Percentiles rank a stretch among this genome's conserved stretches.
Evolutionary conservation across 495 filamentous ascomycete genomes (phyloP).

Genomic region (Penicillium coffeae): DNA sequence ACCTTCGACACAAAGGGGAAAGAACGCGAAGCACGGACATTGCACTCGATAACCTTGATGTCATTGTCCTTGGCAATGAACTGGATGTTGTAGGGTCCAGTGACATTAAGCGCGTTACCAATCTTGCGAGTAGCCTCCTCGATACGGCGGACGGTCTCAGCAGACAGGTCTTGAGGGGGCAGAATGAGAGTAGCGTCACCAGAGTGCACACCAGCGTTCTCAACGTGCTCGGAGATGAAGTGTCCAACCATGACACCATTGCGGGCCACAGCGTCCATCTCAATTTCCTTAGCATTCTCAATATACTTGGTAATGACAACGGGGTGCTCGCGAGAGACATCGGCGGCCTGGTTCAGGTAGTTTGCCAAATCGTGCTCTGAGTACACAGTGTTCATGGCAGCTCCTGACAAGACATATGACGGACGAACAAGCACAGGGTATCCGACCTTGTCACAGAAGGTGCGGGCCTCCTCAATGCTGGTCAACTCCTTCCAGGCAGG

Average conservation of each 20-base stretch:
- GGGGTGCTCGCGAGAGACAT: constrained; percentile 93
- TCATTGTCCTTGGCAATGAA: constrained; percentile 99
- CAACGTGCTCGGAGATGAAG: constrained; percentile 94
- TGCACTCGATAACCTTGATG: constrained; percentile 98
- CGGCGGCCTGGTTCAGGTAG: constrained; percentile 83
- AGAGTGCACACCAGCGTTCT: constrained; percentile 97
- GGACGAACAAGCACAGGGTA: constrained; percentile 95
- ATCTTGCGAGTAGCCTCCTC: constrained; percentile 96
- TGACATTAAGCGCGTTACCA: constrained; percentile 89
- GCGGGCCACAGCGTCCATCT: constrained; percentile 91
- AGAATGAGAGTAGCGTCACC: constrained; percentile 94
- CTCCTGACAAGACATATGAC: constrained; percentile 95
- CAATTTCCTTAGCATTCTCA: constrained; percentile 94
- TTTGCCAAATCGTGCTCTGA: constrained; percentile 84
- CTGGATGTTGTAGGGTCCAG: constrained; percentile 97
- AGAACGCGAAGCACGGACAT: constrained; percentile 90
- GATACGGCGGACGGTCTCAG: constrained; percentile 83
- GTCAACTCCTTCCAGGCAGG: constrained; percentile 97
- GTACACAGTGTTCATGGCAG: constrained; percentile 99
- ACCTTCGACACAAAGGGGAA: constrained; percentile 99
- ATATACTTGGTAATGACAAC: constrained; percentile 99
- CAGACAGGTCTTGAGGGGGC: constrained; percentile 91
- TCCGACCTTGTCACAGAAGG: constrained; percentile 81
- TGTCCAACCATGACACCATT: constrained; percentile 86
- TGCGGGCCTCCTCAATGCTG: constrained; percentile 78